These are phyloP conservation scores for Calonectria naviculata DNA, from an alignment of 2,329 filamentous ascomycete species.

Conservation along the genomic window DNA sequence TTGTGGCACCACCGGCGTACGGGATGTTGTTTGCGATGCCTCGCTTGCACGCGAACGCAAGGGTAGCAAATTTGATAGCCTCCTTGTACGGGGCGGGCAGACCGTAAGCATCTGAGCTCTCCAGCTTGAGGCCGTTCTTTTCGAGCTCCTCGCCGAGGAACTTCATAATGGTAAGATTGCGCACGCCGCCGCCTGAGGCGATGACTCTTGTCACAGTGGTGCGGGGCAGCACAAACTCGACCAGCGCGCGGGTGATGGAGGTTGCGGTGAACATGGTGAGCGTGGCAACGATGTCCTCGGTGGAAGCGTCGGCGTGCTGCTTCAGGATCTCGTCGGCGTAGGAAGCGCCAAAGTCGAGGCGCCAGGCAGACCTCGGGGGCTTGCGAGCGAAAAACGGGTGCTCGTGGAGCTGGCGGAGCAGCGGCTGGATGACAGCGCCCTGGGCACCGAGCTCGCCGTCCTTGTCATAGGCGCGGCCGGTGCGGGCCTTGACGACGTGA, in stretches of 20 bases:
- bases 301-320: neutral
- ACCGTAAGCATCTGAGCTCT: slow-evolving; percentile 37
- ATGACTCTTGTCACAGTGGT: slow-evolving; percentile 31
- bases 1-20: slow-evolving; percentile 39
- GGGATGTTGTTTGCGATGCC: slow-evolving; percentile 44
- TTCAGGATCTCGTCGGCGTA: slow-evolving; percentile 36
- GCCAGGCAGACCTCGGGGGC: slow-evolving; percentile 43
- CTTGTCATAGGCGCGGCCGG: slow-evolving; percentile 37
- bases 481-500: slow-evolving; percentile 41
- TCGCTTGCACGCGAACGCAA: slow-evolving; percentile 41
- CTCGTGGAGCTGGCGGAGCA: slow-evolving; percentile 33
- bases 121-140: slow-evolving; percentile 22
- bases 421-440: slow-evolving; percentile 31
- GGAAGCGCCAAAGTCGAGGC: slow-evolving; percentile 41
- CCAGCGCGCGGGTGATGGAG: slow-evolving; percentile 35
- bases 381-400: slow-evolving; percentile 41
- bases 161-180: slow-evolving; percentile 38
- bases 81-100: slow-evolving; percentile 45
- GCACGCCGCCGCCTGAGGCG: slow-evolving; percentile 41
- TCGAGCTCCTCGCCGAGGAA: slow-evolving; percentile 26
- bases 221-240: slow-evolving; percentile 39
- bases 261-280: slow-evolving; percentile 7
- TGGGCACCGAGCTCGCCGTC: slow-evolving; percentile 40
- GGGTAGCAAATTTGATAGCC: slow-evolving; percentile 45
- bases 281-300: slow-evolving; percentile 5